Conservation (phyloP, 139 green algal genomes). For the Chlamydomonas sp. region DNA sequence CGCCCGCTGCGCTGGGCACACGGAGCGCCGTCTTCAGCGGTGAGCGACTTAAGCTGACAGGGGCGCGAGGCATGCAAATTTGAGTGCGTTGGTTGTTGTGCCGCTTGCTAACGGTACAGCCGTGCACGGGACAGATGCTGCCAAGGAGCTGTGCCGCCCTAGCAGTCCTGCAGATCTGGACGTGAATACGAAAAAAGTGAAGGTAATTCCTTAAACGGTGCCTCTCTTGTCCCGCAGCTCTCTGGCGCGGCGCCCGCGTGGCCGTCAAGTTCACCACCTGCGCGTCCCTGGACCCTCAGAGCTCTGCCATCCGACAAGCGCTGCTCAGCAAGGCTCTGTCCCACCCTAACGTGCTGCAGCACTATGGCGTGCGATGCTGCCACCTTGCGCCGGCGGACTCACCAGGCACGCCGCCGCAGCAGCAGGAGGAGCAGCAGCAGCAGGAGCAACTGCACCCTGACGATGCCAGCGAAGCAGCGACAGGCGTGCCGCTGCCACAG, state of each 20-base stretch:
- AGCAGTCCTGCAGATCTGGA: too few relatives aligned
- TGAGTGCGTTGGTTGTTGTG: too few relatives aligned
- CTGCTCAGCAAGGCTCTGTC: slow-evolving; percentile 17
- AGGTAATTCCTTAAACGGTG: neutral
- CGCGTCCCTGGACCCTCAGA: neutral
- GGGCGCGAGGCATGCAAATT: too few relatives aligned
- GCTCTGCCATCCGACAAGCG: slow-evolving; percentile 5
- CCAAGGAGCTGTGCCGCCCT: too few relatives aligned
- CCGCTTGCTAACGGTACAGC: too few relatives aligned
- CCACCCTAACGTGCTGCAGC: slow-evolving; percentile 24
- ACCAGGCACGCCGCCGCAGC: neutral
- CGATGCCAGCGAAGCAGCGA: too few relatives aligned
- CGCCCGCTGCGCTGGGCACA: neutral
- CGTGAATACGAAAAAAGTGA: too few relatives aligned
- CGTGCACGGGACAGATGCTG: too few relatives aligned
- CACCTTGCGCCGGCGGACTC: neutral
- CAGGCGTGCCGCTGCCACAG: too few relatives aligned
- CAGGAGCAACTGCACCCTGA: neutral
- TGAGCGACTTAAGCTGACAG: neutral
- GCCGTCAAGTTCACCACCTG: slow-evolving; percentile 8
- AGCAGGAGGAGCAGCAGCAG: neutral
- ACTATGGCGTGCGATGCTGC: slow-evolving; percentile 21
- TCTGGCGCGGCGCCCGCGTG: slow-evolving; percentile 10
- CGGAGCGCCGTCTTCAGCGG: neutral
- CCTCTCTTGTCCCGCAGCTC: neutral